Evolutionary conservation across 2,329 filamentous ascomycete species (phyloP).

Genomic region (Falciphora oryzae): DNA sequence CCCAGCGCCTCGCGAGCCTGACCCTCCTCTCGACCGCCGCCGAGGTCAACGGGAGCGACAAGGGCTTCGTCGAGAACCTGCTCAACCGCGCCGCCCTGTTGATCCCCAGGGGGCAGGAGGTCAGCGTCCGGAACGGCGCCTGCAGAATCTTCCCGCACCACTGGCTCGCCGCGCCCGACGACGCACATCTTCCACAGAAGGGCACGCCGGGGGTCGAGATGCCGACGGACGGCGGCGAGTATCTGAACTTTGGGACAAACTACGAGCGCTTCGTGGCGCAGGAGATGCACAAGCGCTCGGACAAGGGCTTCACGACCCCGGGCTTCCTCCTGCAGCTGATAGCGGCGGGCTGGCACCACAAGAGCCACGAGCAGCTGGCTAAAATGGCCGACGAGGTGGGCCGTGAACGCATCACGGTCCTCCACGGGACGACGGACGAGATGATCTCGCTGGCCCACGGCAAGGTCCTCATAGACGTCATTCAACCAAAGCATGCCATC

Average conservation of each 20-base stretch:
- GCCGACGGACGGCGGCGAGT: conserved; percentile 20
- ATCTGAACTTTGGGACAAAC: conserved; percentile 51
- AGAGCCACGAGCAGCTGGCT: conserved; percentile 60
- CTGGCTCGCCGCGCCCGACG: conserved; percentile 61
- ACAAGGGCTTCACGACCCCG: conserved; percentile 52
- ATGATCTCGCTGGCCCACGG: conserved; percentile 74
- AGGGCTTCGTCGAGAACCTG: conserved; percentile 60
- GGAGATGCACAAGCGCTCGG: conserved; percentile 67
- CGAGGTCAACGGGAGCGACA: conserved; percentile 55
- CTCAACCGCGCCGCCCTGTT: conserved; percentile 49
- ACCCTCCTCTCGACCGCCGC: conserved; percentile 58
- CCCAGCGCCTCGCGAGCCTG: conserved; percentile 48
- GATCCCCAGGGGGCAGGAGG: conserved; percentile 65
- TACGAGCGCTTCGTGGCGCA: conserved; percentile 71
- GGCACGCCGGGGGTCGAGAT: conserved; percentile 17
- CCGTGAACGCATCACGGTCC: conserved; percentile 65
- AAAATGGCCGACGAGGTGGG: conserved; percentile 64
- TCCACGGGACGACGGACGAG: conserved; percentile 71
- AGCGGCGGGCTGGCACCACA: conserved; percentile 75
- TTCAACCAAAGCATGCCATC: conserved; percentile 55
- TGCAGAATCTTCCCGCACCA: conserved; percentile 57
- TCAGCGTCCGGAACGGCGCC: conserved; percentile 58
- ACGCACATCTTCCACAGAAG: conserved; percentile 36
- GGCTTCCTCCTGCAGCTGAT: conserved; percentile 74
- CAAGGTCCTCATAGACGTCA: conserved; percentile 56